These are phyloP conservation scores for Torulaspora maleeae DNA, from an alignment of 805 yeast genomes.

Conservation along the genomic window DNA sequence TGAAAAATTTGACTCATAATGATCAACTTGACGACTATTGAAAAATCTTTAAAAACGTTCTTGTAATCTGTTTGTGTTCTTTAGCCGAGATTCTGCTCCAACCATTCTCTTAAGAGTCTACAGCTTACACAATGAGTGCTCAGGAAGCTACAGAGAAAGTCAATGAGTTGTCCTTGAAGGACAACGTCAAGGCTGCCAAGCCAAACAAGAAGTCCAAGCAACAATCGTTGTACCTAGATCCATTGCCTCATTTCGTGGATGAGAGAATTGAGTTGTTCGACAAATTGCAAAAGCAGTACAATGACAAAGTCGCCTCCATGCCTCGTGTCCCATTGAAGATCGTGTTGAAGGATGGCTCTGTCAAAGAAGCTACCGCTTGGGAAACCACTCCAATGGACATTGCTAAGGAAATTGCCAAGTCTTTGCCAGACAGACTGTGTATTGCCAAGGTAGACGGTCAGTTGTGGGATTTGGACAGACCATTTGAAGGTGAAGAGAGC, in stretches of 20 bases:
- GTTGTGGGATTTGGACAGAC: constrained; percentile 94
- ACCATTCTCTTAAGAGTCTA: too few relatives aligned
- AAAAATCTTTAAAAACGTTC: neutral
- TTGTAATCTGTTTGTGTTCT: neutral
- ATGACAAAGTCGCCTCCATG: constrained; percentile 62
- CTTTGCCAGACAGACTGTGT: constrained; percentile 83
- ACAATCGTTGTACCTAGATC: constrained; percentile 51
- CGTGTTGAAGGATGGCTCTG: constrained; percentile 81
- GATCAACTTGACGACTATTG: neutral
- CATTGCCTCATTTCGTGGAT: constrained; percentile 80
- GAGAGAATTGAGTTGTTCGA: constrained; percentile 77
- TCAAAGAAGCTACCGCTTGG: constrained; percentile 74
- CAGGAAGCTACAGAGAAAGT: constrained; percentile 38
- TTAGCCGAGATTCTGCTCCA: too few relatives aligned
- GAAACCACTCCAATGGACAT: constrained; percentile 87
- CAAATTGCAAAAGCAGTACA: constrained; percentile 69
- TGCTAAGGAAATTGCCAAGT: constrained; percentile 78
- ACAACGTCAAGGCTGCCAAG: constrained; percentile 23
- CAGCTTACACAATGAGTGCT: constrained; percentile 14
- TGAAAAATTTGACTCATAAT: constrained; percentile 1
- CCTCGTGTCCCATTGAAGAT: constrained; percentile 63
- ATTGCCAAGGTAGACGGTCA: constrained; percentile 86
- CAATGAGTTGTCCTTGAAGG: constrained; percentile 39
- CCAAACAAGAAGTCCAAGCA: constrained; percentile 42
- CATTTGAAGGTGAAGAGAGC: constrained; percentile 60